phyloP scores from a whole-genome alignment of 768 basidiomycete genomes.

The Leccinum uliginosum region DNA sequence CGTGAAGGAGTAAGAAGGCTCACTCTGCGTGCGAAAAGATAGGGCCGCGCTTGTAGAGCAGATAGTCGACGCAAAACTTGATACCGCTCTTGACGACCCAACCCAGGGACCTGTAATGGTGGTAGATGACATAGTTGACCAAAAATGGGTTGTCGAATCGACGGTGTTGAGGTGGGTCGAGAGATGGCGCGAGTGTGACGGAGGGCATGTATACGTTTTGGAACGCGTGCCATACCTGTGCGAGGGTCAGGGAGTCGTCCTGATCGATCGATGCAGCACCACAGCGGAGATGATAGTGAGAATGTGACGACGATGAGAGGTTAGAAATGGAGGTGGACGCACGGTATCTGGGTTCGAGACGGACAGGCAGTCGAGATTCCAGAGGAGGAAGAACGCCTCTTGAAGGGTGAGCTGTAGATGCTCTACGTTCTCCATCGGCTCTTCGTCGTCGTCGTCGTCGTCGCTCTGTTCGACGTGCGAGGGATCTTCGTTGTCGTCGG shows the following conservation, averaged over 20 bases:
- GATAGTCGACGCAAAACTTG: conserved; percentile 96
- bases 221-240: conserved; percentile 62
- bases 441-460: conserved; percentile 38
- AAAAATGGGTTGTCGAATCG: conserved; percentile 91
- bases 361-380: conserved; percentile 79
- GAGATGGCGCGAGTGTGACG: conserved; percentile 28
- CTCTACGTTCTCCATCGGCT: conserved; percentile 68
- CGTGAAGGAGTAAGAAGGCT: conserved; percentile 24
- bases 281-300: not conserved
- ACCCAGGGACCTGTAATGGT: conserved; percentile 92
- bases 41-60: conserved; percentile 91
- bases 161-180: conserved; percentile 24
- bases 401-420: conserved; percentile 87
- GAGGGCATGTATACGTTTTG: conserved; percentile 51
- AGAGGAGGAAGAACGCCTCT: conserved; percentile 86
- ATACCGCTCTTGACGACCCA: conserved; percentile 96
- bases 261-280: conserved; percentile 23
- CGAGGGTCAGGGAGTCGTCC: conserved; percentile 51
- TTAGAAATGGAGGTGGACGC: conserved; percentile 18
- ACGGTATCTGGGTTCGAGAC: conserved; percentile 66
- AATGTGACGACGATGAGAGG: not conserved
- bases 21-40: conserved; percentile 96
- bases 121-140: conserved; percentile 84
- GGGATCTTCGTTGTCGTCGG: conserved; percentile 5
- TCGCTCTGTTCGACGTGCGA: conserved; percentile 26